Evolutionary conservation across 176 grass and related monocot genomes (phyloP).

Genomic region (Phragmites australis): DNA sequence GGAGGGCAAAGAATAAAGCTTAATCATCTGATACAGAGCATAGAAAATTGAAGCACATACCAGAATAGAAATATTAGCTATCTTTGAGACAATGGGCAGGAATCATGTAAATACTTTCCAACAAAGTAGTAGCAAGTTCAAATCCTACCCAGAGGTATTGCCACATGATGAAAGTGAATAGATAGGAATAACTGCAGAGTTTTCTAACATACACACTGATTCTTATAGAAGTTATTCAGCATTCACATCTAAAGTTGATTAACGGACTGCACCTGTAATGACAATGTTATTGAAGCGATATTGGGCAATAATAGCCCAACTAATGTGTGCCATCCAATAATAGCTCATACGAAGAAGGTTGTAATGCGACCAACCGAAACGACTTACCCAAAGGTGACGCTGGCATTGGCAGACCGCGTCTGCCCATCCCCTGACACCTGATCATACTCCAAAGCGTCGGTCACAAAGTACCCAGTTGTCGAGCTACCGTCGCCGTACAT

Average conservation of each 20-base stretch:
- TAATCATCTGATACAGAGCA: neutral
- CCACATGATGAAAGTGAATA: neutral
- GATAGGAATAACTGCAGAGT: neutral
- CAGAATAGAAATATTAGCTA: neutral
- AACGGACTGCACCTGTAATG: neutral
- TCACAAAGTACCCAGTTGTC: slow-evolving; percentile 68
- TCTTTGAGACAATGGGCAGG: neutral
- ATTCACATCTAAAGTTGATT: neutral
- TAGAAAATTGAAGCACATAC: neutral
- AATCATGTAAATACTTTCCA: neutral
- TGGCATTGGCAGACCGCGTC: slow-evolving; percentile 56
- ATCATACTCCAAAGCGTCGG: slow-evolving; percentile 64
- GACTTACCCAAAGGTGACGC: slow-evolving; percentile 72
- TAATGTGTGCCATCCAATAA: neutral
- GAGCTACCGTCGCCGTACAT: slow-evolving; percentile 89
- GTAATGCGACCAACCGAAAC: neutral
- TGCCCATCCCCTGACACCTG: slow-evolving; percentile 73
- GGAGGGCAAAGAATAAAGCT: neutral
- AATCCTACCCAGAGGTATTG: neutral
- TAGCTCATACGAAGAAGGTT: neutral
- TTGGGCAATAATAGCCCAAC: neutral
- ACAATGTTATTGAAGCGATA: neutral
- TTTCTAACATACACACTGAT: neutral
- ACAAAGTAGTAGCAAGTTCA: neutral
- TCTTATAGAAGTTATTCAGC: neutral